Conservation (phyloP, 495 filamentous ascomycete species). For the Staphylotrichum tortipilum region DNA sequence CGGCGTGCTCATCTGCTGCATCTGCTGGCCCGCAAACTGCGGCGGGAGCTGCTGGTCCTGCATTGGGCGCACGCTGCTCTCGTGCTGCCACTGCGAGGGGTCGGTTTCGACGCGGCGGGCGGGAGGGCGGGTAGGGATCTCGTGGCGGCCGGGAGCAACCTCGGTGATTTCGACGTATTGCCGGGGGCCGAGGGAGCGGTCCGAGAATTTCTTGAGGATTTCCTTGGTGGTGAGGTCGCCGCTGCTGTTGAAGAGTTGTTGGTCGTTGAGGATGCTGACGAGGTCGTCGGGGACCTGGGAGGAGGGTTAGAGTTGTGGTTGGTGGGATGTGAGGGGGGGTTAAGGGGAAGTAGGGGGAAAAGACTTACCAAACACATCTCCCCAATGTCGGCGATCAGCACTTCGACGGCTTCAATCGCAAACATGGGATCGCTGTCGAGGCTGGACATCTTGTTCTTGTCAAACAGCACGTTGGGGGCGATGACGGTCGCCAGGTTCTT, state of each 20-base stretch:
- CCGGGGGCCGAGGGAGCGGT: slow-evolving; percentile 52
- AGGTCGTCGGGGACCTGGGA: slow-evolving; percentile 84
- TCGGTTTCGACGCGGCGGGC: slow-evolving; percentile 65
- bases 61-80: slow-evolving; percentile 71
- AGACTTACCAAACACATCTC: slow-evolving; percentile 86
- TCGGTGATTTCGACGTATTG: slow-evolving; percentile 52
- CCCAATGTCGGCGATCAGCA: slow-evolving; percentile 85
- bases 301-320: slow-evolving; percentile 15
- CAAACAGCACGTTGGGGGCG: slow-evolving; percentile 87
- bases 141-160: slow-evolving; percentile 39
- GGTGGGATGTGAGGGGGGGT: background rate
- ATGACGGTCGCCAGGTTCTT: slow-evolving; percentile 99
- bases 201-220: slow-evolving; percentile 81
- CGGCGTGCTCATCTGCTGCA: slow-evolving; percentile 34
- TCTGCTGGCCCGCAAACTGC: background rate
- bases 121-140: slow-evolving; percentile 38
- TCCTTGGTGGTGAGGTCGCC: slow-evolving; percentile 93
- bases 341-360: background rate
- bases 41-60: slow-evolving; percentile 44
- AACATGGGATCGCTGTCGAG: slow-evolving; percentile 79
- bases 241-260: slow-evolving; percentile 66
- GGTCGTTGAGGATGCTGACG: slow-evolving; percentile 74
- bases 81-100: slow-evolving; percentile 68
- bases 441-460: slow-evolving; percentile 51
- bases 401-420: slow-evolving; percentile 85